Evolutionary conservation across 2,329 filamentous ascomycete genomes (phyloP), one percentile per base, ranked within the genome.

Genomic region (Stagonosporopsis cucurbitacearum): DNA sequence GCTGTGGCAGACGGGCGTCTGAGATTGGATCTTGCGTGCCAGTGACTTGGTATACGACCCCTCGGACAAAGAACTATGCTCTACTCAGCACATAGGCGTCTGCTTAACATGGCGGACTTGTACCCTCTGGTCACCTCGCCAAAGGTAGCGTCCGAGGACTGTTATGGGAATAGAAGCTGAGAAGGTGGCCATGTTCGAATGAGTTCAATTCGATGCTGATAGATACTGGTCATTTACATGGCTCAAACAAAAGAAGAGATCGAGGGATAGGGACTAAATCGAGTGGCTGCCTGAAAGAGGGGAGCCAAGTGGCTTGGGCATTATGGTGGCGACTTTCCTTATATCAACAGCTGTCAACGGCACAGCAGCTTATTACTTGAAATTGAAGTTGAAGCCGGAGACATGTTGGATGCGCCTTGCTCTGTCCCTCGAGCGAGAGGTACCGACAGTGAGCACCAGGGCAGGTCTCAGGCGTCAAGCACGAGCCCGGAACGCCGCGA

Each of bases 141-240:
- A 58, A 0, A 58, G 55, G 26, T 58, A 58, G 5, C 55, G 55
- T 4, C 55, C 55, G n/a, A 45, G 55, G n/a, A 58, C 41, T 7
- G 40, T 46, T 6, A 58, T 54, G n/a, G 55, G 45, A 19, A 58
- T n/a, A 13, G 50, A 58, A 8, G 45, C 41, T 32, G 44, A 7
- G 11, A n/a, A 11, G 7, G 15, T 20, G 26, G 28, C 17, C 54
- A 52, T 52, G 32, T 37, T 37, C 19, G 20, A 2, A 9, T 9
- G 15, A 8, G 13, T n/a, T n/a, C 30, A 32, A 32, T n/a, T 15
- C 9, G 15, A 8, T 25, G 11, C 22, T 9, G 30, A n/a, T 2
- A 35, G 13, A 9, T 20, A 19, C 15, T 26, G 15, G 15, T 37
- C 26, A 4, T 22, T 28, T 20, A 7, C 7, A 44, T 20, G 15